Base-by-base conservation (phyloP, 1,284 basidiomycete species). In the Heterobasidion occidentale region DNA sequence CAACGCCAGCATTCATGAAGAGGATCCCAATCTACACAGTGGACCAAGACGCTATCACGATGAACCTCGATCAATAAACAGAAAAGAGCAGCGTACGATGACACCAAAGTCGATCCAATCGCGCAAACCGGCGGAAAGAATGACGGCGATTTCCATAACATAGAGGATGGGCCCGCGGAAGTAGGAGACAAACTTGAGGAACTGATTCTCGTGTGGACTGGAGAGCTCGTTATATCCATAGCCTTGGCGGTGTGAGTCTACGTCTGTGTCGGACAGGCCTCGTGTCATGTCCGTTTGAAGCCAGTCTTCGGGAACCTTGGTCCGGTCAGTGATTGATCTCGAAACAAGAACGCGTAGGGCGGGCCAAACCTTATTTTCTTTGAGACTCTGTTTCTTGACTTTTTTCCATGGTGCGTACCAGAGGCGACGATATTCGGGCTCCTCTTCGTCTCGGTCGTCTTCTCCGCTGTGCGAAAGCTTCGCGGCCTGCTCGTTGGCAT, bases 41-140 rank as follows among this genome's bases (percentile, higher is more conserved):
- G 50, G 8, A 38, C 9, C 2, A 45, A 19, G 51, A 12, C 11
- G 20, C 46, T 15, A 44, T 15, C 6, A 27, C 3, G 47, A 45
- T 35, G 15, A 20, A 48, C 34, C 27, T 8, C 6, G 12, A 46
- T 46, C 9, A 35, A 9, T 9, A n/a, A 3, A 17, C 33, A 52
- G 46, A 9, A 7, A 55, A 9, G 33, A 53, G 45, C 5, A 53
- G 62, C 67, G 64, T 56, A 73, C 72, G 56, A 79, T 79, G 52
- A 80, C 77, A 68, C 78, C 78, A 63, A 80, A 77, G 65, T 79
- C 78, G 59, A 75, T 74, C 79, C 79, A 80, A 64, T 80, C 78
- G 54, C 72, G 73, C 38, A 80, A 72, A 58, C 76, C 79, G 54
- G 77, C 78, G 56, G 79, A 74, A 60, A 81, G 74, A 38, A 79